Evolutionary conservation across 2,329 filamentous ascomycete species (phyloP).

Genomic region (Tolypocladium paradoxum): DNA sequence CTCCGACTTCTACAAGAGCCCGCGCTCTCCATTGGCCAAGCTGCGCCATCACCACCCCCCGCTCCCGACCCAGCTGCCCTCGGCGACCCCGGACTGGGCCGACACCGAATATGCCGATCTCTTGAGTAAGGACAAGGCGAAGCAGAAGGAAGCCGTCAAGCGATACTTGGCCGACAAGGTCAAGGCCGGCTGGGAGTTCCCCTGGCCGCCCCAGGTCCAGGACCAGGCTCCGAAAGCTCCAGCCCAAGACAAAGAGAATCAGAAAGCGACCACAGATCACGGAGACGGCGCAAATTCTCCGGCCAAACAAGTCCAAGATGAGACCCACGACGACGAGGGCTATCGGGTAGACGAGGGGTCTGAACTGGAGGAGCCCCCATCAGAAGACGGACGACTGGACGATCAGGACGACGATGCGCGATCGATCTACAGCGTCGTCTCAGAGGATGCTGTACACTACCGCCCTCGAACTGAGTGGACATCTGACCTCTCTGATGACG

Average conservation of each 20-base stretch:
- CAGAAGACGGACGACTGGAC: constrained; percentile 17
- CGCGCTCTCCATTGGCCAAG: constrained; percentile 41
- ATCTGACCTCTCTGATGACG: constrained; percentile 45
- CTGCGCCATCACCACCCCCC: constrained; percentile 29
- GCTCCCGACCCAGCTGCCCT: constrained; percentile 17
- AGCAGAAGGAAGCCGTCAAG: constrained; percentile 52
- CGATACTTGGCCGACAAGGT: constrained; percentile 43
- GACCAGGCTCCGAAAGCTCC: background rate
- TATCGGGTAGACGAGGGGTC: constrained; percentile 28
- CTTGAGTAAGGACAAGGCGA: constrained; percentile 48
- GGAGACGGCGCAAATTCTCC: background rate
- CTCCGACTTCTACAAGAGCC: constrained; percentile 47
- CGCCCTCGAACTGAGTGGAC: constrained; percentile 43
- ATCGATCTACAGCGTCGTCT: constrained; percentile 47
- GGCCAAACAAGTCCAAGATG: constrained; percentile 14
- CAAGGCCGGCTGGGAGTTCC: constrained; percentile 49
- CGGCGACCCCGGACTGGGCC: constrained; percentile 21
- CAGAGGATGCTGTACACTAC: constrained; percentile 41
- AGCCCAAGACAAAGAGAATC: background rate
- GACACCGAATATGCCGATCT: constrained; percentile 49
- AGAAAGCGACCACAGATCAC: background rate
- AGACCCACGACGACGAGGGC: constrained; percentile 22
- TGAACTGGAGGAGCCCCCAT: constrained; percentile 21
- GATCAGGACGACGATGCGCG: constrained; percentile 30
- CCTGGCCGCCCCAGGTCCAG: constrained; percentile 34